A percentile compares a stretch with the other conserved stretches of the same genome.
Evolutionary conservation across 768 basidiomycete species (phyloP).

Genomic region (Tricholoma sp.): DNA sequence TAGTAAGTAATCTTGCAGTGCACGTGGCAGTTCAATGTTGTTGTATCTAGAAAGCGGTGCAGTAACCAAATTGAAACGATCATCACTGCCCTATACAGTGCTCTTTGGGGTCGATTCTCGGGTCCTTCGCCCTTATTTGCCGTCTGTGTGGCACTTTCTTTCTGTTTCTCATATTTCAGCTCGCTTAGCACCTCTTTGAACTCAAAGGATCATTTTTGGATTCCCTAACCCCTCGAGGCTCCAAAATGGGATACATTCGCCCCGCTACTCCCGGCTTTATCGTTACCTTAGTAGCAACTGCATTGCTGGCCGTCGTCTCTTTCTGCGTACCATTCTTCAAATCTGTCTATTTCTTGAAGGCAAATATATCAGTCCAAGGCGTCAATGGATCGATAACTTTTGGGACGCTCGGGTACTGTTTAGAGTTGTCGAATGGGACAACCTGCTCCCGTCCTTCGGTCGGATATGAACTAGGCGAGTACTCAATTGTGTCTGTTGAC

Average conservation of each 20-base stretch:
- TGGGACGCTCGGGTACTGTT: constrained; percentile 88
- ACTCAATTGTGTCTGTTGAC: constrained; percentile 1
- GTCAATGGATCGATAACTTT: constrained; percentile 66
- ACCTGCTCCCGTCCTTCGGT: constrained; percentile 78
- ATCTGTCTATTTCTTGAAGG: constrained; percentile 84
- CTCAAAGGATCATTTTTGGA: background rate
- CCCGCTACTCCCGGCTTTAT: constrained; percentile 91
- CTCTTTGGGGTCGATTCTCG: no score
- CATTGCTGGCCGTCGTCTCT: constrained; percentile 77
- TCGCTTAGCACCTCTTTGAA: background rate
- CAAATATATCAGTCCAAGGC: constrained; percentile 44
- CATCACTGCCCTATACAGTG: background rate
- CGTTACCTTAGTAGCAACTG: constrained; percentile 72
- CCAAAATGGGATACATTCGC: constrained; percentile 57
- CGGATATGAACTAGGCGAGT: constrained; percentile 84
- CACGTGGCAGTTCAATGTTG: background rate
- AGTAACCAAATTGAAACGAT: background rate
- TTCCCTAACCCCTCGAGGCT: background rate
- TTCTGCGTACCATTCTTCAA: constrained; percentile 91
- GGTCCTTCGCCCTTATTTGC: background rate
- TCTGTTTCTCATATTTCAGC: background rate
- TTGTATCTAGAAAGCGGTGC: background rate
- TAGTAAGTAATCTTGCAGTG: no score
- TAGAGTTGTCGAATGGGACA: constrained; percentile 46
- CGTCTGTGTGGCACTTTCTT: background rate